Percentiles rank a stretch among this genome's conserved stretches.
Evolutionary conservation across 192 early-diverging fungal species (phyloP).

Genomic region (Podila epicladia): DNA sequence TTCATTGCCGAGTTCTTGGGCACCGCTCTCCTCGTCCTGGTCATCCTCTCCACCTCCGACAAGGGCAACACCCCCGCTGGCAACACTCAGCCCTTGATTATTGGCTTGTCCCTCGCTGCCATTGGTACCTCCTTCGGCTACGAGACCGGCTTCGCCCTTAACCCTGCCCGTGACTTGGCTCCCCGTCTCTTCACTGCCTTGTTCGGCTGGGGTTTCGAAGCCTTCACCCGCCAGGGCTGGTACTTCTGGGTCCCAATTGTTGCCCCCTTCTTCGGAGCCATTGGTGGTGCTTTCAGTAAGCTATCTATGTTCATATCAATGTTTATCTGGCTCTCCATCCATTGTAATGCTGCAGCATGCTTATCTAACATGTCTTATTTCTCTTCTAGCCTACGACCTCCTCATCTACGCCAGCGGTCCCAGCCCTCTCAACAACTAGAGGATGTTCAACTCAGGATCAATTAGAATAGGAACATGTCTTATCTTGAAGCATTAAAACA

Average conservation of each 20-base stretch:
- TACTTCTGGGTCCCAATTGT: slow-evolving; percentile 79
- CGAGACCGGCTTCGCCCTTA: slow-evolving; percentile 76
- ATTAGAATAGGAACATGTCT: neutral
- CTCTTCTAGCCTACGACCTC: slow-evolving; percentile 20
- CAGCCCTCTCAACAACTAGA: slow-evolving; percentile 49
- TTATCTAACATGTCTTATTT: neutral
- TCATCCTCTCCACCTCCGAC: slow-evolving; percentile 67
- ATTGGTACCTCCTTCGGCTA: slow-evolving; percentile 73
- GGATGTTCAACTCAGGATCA: neutral
- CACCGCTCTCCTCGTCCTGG: slow-evolving; percentile 71
- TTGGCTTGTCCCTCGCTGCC: slow-evolving; percentile 67
- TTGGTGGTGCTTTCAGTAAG: slow-evolving; percentile 40
- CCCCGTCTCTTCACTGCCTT: slow-evolving; percentile 77
- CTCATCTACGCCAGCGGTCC: slow-evolving; percentile 41
- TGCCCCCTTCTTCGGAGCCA: slow-evolving; percentile 73
- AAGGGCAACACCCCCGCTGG: slow-evolving; percentile 64
- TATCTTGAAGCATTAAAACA: no score
- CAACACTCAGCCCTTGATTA: slow-evolving; percentile 63
- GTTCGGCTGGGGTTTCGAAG: slow-evolving; percentile 71
- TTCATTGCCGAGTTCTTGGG: slow-evolving; percentile 74
- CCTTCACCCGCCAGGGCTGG: slow-evolving; percentile 73
- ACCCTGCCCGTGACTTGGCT: slow-evolving; percentile 85
- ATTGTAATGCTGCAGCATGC: neutral
- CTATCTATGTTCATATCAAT: no score
- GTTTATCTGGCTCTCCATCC: no score